Percentiles rank a stretch among this genome's conserved stretches.
Evolutionary conservation across 2,329 filamentous ascomycete species (phyloP).

Genomic region (Chrysosphaeria jannelii): DNA sequence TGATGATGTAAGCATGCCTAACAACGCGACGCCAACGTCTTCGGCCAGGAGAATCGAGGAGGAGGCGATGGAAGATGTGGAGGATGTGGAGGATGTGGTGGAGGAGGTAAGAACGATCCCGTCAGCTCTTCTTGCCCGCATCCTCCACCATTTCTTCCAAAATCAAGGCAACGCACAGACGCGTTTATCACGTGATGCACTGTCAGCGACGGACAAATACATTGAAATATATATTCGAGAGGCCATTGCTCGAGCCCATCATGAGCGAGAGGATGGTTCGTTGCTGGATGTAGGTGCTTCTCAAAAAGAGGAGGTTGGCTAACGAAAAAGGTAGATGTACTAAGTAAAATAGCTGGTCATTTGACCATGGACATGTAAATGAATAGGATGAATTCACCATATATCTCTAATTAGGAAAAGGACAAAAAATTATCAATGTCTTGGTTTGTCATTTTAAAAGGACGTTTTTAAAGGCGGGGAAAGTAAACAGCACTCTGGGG

Average conservation of each 20-base stretch:
- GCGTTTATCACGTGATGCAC: slow-evolving; percentile 47
- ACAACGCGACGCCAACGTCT: slow-evolving; percentile 8
- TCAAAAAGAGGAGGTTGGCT: neutral
- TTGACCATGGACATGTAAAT: slow-evolving; percentile 55
- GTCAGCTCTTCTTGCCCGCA: slow-evolving; percentile 37
- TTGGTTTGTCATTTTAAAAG: too few species aligned
- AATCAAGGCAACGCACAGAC: slow-evolving; percentile 22
- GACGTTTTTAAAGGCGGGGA: neutral
- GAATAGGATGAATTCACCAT: neutral
- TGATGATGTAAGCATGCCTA: slow-evolving; percentile 1
- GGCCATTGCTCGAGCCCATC: slow-evolving; percentile 49
- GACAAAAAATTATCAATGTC: too few species aligned
- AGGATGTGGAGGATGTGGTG: too few species aligned
- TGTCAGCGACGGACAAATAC: slow-evolving; percentile 51
- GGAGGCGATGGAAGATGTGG: neutral
- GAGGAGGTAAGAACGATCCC: too few species aligned
- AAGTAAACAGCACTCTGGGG: neutral
- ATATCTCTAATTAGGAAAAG: neutral
- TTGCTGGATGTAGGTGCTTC: slow-evolving; percentile 32
- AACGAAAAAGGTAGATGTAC: slow-evolving; percentile 38
- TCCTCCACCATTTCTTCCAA: slow-evolving; percentile 57
- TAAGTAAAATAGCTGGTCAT: slow-evolving; percentile 69
- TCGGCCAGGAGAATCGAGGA: neutral
- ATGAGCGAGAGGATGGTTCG: slow-evolving; percentile 30
- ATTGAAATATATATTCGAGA: slow-evolving; percentile 78